Conservation (phyloP, 345 rosid genomes). For the Sisymbrium irio region DNA sequence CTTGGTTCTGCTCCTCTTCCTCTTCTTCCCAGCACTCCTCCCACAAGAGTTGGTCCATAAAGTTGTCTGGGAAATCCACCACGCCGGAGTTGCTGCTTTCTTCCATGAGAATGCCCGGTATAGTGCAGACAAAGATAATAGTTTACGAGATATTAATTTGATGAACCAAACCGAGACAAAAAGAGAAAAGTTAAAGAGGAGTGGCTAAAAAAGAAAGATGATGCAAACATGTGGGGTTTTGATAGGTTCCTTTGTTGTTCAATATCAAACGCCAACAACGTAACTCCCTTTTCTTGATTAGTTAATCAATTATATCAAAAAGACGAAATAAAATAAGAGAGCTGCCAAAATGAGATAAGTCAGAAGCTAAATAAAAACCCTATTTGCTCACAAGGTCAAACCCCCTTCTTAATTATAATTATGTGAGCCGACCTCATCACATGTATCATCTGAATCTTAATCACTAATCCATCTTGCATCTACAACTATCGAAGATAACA, state of each 20-base stretch:
- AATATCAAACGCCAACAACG: slow-evolving; percentile 28
- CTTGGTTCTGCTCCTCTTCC: neutral
- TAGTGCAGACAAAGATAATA: neutral
- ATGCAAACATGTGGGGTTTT: slow-evolving; percentile 18
- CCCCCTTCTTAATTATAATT: neutral
- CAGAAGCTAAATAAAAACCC: slow-evolving; percentile 27
- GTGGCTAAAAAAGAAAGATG: neutral
- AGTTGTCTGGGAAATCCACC: slow-evolving; percentile 23
- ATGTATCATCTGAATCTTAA: slow-evolving; percentile 8
- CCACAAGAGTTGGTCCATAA: slow-evolving; percentile 28
- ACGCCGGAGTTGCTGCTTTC: slow-evolving; percentile 25
- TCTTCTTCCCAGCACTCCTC: slow-evolving; percentile 17
- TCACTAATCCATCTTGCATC: neutral
- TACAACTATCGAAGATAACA: neutral
- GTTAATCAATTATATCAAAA: neutral
- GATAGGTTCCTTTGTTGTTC: slow-evolving; percentile 20
- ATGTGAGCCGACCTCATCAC: slow-evolving; percentile 20
- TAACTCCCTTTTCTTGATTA: neutral
- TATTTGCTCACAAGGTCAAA: slow-evolving; percentile 28
- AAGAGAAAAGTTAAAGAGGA: neutral
- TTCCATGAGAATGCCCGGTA: slow-evolving; percentile 17
- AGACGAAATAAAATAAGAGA: neutral
- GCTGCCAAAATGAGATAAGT: slow-evolving; percentile 32
- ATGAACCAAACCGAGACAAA: slow-evolving; percentile 6
- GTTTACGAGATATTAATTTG: neutral